Percentiles rank a stretch among this genome's conserved stretches.
Evolutionary conservation across 495 filamentous ascomycete species (phyloP).

Genomic region (Daldinia loculata): DNA sequence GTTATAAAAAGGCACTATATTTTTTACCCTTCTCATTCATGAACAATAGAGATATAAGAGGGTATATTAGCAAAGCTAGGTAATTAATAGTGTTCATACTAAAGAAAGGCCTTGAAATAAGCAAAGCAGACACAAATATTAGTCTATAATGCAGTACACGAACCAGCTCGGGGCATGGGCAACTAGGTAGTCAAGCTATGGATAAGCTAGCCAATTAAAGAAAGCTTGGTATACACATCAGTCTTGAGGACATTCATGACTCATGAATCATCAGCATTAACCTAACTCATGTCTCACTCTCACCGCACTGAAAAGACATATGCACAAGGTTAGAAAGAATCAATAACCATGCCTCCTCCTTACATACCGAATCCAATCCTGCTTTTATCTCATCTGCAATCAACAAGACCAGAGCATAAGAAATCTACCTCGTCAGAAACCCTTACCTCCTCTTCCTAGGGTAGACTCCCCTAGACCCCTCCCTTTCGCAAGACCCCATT

Average conservation of each 20-base stretch:
- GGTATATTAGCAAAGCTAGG: no score
- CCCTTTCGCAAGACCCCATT: background rate
- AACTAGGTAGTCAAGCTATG: background rate
- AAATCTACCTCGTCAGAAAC: no score
- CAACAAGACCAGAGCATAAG: background rate
- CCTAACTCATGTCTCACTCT: background rate
- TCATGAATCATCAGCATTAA: background rate
- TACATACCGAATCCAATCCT: background rate
- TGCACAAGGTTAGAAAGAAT: background rate
- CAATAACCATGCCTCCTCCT: background rate
- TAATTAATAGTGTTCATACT: no score
- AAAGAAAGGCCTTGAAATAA: no score
- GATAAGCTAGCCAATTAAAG: background rate
- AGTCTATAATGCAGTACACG: background rate
- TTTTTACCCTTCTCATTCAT: no score
- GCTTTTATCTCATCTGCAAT: background rate
- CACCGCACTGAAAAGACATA: background rate
- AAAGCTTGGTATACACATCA: no score
- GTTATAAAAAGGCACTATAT: no score
- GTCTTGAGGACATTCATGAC: background rate
- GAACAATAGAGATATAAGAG: no score
- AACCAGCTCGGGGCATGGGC: background rate
- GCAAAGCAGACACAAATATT: background rate
- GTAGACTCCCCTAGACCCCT: background rate
- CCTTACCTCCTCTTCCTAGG: background rate